Conservation (phyloP, 805 yeast species). For the Danielia reshetovae region DNA sequence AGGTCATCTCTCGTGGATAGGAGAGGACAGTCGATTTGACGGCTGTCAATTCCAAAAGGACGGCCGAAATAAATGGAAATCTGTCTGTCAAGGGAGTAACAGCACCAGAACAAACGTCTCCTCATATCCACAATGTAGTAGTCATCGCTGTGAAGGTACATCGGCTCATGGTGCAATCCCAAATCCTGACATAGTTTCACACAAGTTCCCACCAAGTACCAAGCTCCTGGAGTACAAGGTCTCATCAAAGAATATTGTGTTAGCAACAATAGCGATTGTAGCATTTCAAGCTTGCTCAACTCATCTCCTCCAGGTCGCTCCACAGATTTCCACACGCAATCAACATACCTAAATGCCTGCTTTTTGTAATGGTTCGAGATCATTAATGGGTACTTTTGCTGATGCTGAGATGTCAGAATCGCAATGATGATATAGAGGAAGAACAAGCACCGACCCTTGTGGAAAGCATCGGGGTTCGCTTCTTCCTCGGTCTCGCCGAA, state of each 20-base stretch:
- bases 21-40: constrained; percentile 7
- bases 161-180: constrained; percentile 11
- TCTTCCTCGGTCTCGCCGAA: constrained; percentile 1
- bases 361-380: constrained; percentile 9
- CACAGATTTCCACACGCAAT: constrained; percentile 9
- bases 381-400: constrained; percentile 10
- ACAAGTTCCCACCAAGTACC: constrained; percentile 17
- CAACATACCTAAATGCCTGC: constrained; percentile 9
- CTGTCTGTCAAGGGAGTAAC: constrained; percentile 9
- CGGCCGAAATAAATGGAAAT: constrained; percentile 9
- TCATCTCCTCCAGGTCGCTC: constrained; percentile 4
- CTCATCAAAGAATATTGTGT: constrained; percentile 17
- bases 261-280: constrained; percentile 15
- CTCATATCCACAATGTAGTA: constrained; percentile 6
- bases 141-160: constrained; percentile 1
- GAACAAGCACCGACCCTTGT: constrained; percentile 9
- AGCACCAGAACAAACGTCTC: constrained; percentile 11
- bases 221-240: constrained; percentile 17
- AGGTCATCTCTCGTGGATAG: constrained; percentile 7
- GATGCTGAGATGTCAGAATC: constrained; percentile 15
- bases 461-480: not conserved
- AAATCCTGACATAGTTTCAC: constrained; percentile 14
- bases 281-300: constrained; percentile 11
- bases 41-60: constrained; percentile 6
- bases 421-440: constrained; percentile 15